Percentiles rank a stretch among this genome's conserved stretches.
phyloP scores from a whole-genome alignment of 179 eudicot species.

The Actinidia polygama region DNA sequence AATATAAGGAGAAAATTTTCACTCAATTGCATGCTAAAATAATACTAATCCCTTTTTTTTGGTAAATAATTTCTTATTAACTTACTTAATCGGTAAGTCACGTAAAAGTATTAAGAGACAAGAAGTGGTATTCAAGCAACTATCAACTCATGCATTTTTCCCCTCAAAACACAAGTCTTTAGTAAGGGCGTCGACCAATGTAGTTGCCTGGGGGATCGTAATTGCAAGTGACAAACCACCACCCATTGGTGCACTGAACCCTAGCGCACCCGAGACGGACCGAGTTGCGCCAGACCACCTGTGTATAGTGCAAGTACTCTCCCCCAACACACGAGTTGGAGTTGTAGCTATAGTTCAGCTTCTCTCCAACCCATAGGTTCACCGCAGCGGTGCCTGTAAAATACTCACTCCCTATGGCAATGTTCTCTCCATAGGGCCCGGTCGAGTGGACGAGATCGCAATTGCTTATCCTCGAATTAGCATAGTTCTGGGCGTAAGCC shows the following conservation, averaged over 20 bases:
- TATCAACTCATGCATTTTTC: too few relatives aligned
- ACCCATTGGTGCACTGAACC: constrained; percentile 45
- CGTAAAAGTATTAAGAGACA: neutral
- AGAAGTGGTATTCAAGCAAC: neutral
- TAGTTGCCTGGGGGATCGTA: constrained; percentile 77
- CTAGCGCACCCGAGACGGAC: constrained; percentile 63
- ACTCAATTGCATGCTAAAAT: too few relatives aligned
- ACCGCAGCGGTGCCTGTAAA: constrained; percentile 27
- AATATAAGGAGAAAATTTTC: too few relatives aligned
- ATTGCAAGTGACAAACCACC: constrained; percentile 57
- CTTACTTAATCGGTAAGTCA: too few relatives aligned
- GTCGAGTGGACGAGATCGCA: constrained; percentile 7
- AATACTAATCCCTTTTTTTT: too few relatives aligned
- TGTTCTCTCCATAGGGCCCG: neutral
- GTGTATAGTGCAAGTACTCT: constrained; percentile 66
- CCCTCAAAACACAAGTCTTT: neutral
- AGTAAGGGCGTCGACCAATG: constrained; percentile 51
- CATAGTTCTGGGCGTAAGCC: constrained; percentile 41
- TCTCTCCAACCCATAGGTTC: constrained; percentile 38
- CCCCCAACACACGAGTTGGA: constrained; percentile 49
- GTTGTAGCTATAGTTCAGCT: constrained; percentile 22
- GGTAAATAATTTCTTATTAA: too few relatives aligned
- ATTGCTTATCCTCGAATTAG: constrained; percentile 26
- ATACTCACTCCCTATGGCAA: neutral
- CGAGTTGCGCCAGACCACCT: constrained; percentile 62